phyloP scores from a whole-genome alignment of 2,329 filamentous ascomycete species.

The Aspergillus ruber region DNA sequence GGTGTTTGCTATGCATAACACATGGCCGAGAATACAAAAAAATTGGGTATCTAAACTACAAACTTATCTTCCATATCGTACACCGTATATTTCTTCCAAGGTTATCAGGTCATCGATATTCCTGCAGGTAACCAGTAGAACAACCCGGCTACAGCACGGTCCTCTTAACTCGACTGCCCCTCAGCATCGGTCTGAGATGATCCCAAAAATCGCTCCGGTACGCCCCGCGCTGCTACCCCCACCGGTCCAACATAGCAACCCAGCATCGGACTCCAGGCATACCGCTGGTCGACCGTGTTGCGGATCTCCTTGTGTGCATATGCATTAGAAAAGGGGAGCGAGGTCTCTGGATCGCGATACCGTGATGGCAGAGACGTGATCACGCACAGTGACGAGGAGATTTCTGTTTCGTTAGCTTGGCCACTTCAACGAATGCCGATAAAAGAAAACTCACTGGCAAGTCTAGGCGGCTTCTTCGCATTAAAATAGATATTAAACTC shows the following conservation, averaged over 20 bases:
- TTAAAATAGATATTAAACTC: slow-evolving; percentile 53
- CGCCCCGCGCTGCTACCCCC: slow-evolving; percentile 60
- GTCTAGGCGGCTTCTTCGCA: slow-evolving; percentile 42
- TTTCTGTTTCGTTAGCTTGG: slow-evolving; percentile 28
- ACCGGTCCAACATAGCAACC: slow-evolving; percentile 73
- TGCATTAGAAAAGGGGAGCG: slow-evolving; percentile 71
- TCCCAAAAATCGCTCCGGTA: slow-evolving; percentile 66
- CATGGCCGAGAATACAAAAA: not conserved
- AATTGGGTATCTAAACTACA: slow-evolving; percentile 1
- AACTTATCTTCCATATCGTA: not conserved
- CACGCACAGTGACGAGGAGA: slow-evolving; percentile 57
- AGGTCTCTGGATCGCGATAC: slow-evolving; percentile 79
- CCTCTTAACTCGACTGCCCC: not conserved
- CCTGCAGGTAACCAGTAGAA: not conserved
- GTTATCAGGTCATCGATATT: not conserved
- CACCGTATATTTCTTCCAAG: not conserved
- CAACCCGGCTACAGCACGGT: not conserved
- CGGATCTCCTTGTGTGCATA: slow-evolving; percentile 75
- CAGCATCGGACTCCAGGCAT: slow-evolving; percentile 73
- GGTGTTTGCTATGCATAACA: no score
- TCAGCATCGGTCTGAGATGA: slow-evolving; percentile 9
- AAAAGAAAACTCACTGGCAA: slow-evolving; percentile 39
- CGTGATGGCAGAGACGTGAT: slow-evolving; percentile 76
- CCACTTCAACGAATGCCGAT: slow-evolving; percentile 6
- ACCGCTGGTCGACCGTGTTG: slow-evolving; percentile 64